Conservation (phyloP, 805 yeast species). For the Metschnikowia corniflorae region DNA sequence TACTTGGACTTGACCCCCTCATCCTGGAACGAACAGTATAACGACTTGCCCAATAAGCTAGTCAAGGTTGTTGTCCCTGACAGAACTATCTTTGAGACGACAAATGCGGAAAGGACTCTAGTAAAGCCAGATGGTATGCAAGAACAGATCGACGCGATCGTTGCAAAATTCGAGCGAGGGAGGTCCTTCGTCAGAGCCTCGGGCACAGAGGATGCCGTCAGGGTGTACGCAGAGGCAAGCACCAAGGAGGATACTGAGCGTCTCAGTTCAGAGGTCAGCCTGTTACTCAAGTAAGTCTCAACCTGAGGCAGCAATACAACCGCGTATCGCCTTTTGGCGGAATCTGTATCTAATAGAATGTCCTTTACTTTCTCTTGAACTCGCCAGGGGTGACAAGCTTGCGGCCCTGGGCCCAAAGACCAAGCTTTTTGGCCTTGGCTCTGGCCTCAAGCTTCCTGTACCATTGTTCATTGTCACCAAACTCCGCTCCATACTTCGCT, state of each 20-base stretch:
- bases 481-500: slow-evolving; percentile 75
- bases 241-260: slow-evolving; percentile 30
- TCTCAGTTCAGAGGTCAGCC: slow-evolving; percentile 28
- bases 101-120: slow-evolving; percentile 85
- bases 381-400: slow-evolving; percentile 71
- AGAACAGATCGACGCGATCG: slow-evolving; percentile 60
- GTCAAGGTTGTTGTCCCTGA: slow-evolving; percentile 81
- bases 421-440: slow-evolving; percentile 56
- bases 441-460: slow-evolving; percentile 57
- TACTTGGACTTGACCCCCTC: slow-evolving; percentile 56
- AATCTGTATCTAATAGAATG: too few species aligned
- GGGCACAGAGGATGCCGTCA: slow-evolving; percentile 96
- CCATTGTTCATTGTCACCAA: slow-evolving; percentile 67
- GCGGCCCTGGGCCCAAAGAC: slow-evolving; percentile 63
- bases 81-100: slow-evolving; percentile 73
- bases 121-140: slow-evolving; percentile 79
- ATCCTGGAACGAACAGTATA: slow-evolving; percentile 73
- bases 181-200: slow-evolving; percentile 95
- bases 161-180: slow-evolving; percentile 53
- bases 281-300: slow-evolving; percentile 20
- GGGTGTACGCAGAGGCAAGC: slow-evolving; percentile 89
- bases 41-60: slow-evolving; percentile 83
- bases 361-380: slow-evolving; percentile 60
- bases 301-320: too few species aligned
- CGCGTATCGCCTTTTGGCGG: too few species aligned